A percentile compares a stretch with the other conserved stretches of the same genome.
Conservation (phyloP, 306 rosid species). For the Citrullus amarus region DNA sequence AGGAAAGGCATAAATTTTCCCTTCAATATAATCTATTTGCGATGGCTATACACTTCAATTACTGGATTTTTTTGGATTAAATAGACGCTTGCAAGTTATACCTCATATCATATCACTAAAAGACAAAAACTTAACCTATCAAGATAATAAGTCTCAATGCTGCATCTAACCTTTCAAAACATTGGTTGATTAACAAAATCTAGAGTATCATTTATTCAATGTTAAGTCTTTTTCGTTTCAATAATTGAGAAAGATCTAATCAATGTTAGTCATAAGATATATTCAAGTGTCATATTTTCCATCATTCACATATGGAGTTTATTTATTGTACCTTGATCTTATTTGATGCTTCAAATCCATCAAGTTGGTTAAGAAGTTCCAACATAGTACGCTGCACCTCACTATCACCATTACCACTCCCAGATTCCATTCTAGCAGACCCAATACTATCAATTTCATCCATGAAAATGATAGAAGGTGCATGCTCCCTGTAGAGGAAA, state of each 20-base stretch:
- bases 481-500: conserved; percentile 71
- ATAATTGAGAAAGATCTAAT: neutral
- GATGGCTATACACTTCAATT: neutral
- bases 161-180: neutral
- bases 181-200: conserved; percentile 1
- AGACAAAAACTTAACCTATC: neutral
- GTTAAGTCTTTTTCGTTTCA: too few species aligned
- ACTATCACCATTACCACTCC: conserved; percentile 99
- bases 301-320: neutral
- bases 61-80: neutral
- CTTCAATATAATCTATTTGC: neutral
- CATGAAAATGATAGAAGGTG: conserved; percentile 98
- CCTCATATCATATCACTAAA: neutral
- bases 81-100: neutral
- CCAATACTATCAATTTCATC: conserved; percentile 99
- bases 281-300: neutral
- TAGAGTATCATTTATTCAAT: neutral
- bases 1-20: neutral
- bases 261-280: neutral
- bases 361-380: conserved; percentile 97
- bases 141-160: neutral
- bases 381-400: conserved; percentile 99
- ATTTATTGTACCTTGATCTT: conserved; percentile 69
- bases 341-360: conserved; percentile 99
- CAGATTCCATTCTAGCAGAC: conserved; percentile 99